Evolutionary conservation across 148 eudicot genomes (phyloP), one percentile per base, ranked within the genome.

Genomic region (Chenopodium quinoa): DNA sequence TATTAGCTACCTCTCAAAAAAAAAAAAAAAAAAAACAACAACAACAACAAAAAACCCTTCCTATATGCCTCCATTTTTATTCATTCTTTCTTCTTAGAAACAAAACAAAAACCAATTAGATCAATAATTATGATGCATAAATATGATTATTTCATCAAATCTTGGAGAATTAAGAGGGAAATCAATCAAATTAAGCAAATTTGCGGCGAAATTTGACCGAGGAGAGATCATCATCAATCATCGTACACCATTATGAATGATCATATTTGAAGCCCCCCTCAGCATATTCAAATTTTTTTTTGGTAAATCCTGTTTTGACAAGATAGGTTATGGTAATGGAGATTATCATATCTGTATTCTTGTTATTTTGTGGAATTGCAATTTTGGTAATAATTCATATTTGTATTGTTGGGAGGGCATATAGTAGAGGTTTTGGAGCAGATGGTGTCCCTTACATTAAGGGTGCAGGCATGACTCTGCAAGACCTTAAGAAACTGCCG

Each of bases 401-500:
- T 7, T 89, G 89, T 44, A 82, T 89, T 40, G 85, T 82, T 66
- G 86, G 88, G 44, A 85, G 89, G 37, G 89, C 86, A 47, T 85
- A 78, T 70, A 65, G 82, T 22, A 85, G 84, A 62, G 87, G 79
- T 1, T 74, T 85, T 64, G 82, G 76, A 13, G 37, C 19, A 22
- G 85, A 85, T 32, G 81, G 65, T n/a, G 75, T 79, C 58, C 76
- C 80, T 32, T 65, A 22, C 4, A 27, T 76, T 48, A 86, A 77
- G 78, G 85, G 74, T n/a, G 70, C 48, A 50, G 89, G 86, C 29
- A 80, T 91, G 92, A 85, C 88, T 6, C 58, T 46, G 7, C 86
- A 86, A 12, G 94, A 91, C 71, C 47, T 92, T 16, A 91, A 91
- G 71, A 91, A 84, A 79, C 90, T 94, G 29, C 92, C 97, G 52